Evolutionary conservation across 805 yeast species (phyloP).

Genomic region (Saccharomycopsis guyanensis): DNA sequence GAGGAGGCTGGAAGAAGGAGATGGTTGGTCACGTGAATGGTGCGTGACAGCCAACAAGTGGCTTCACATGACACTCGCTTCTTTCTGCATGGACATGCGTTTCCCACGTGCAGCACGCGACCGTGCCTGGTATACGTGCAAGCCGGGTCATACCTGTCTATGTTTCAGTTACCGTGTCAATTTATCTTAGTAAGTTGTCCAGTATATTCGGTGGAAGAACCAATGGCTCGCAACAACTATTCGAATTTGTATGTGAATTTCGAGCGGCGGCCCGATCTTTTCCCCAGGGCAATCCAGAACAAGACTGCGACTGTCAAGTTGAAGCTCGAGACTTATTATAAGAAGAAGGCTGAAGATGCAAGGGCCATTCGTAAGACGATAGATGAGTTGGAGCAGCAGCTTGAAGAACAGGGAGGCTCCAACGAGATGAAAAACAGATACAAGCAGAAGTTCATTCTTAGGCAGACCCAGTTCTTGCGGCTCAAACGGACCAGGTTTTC

Average conservation of each 20-base stretch:
- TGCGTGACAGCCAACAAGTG: too few species aligned
- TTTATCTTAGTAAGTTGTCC: too few species aligned
- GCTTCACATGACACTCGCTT: too few species aligned
- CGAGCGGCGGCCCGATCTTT: constrained; percentile 74
- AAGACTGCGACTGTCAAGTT: constrained; percentile 78
- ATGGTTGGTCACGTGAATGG: too few species aligned
- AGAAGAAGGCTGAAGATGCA: constrained; percentile 81
- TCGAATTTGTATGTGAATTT: constrained; percentile 47
- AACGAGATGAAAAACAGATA: constrained; percentile 83
- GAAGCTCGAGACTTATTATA: constrained; percentile 76
- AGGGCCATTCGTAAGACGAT: constrained; percentile 93
- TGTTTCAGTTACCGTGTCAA: too few species aligned
- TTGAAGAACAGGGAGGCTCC: constrained; percentile 61
- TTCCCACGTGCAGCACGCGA: too few species aligned
- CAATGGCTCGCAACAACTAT: constrained; percentile 4
- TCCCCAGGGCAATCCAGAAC: constrained; percentile 71
- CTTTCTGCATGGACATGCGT: too few species aligned
- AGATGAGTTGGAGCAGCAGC: constrained; percentile 69
- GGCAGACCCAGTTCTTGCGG: constrained; percentile 81
- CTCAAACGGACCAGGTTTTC: constrained; percentile 77
- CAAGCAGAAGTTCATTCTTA: constrained; percentile 73
- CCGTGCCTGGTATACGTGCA: too few species aligned
- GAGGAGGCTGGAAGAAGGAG: too few species aligned
- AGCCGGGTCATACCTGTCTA: too few species aligned
- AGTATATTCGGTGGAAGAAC: too few species aligned